A percentile compares a stretch with the other conserved stretches of the same genome.
Conservation (phyloP, 371 early-diverging fungal species). For the Syncephalastrum monosporum region DNA sequence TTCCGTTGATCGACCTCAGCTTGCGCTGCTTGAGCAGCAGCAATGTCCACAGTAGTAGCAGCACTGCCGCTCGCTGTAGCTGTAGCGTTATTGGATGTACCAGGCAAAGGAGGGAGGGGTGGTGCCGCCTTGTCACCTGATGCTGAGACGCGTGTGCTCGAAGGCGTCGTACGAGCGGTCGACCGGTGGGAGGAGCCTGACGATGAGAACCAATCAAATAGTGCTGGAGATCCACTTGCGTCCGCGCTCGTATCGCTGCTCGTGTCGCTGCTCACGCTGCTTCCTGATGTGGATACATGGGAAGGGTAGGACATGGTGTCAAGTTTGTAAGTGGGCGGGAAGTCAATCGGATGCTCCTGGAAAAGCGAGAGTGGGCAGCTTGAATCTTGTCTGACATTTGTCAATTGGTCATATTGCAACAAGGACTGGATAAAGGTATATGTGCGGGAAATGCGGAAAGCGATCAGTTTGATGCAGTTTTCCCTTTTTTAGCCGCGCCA, state of each 20-base stretch:
- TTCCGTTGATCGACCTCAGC: neutral
- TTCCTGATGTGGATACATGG: no score
- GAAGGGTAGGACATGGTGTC: slow-evolving; percentile 36
- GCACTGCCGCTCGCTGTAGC: neutral
- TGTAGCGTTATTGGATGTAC: neutral
- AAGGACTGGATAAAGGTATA: slow-evolving; percentile 36
- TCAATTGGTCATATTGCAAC: slow-evolving; percentile 63
- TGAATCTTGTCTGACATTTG: slow-evolving; percentile 43
- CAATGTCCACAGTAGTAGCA: no score
- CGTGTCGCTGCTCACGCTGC: slow-evolving; percentile 3
- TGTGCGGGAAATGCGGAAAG: neutral
- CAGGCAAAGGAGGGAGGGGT: slow-evolving; percentile 1
- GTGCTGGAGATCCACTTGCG: neutral
- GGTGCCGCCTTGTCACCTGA: slow-evolving; percentile 3
- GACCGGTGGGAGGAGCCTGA: slow-evolving; percentile 12
- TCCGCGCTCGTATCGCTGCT: slow-evolving; percentile 3
- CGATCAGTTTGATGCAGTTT: neutral
- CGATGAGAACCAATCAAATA: slow-evolving; percentile 13
- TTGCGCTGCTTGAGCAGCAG: neutral
- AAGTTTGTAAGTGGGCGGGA: slow-evolving; percentile 89
- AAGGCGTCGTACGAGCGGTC: slow-evolving; percentile 13
- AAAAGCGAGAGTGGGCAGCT: slow-evolving; percentile 59
- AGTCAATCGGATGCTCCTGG: slow-evolving; percentile 76
- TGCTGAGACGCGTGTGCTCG: no score
- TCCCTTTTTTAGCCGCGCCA: neutral